Evolutionary conservation across 129 eudicot species (phyloP), one percentile per base, ranked within the genome.

Genomic region (Lonicera japonica): DNA sequence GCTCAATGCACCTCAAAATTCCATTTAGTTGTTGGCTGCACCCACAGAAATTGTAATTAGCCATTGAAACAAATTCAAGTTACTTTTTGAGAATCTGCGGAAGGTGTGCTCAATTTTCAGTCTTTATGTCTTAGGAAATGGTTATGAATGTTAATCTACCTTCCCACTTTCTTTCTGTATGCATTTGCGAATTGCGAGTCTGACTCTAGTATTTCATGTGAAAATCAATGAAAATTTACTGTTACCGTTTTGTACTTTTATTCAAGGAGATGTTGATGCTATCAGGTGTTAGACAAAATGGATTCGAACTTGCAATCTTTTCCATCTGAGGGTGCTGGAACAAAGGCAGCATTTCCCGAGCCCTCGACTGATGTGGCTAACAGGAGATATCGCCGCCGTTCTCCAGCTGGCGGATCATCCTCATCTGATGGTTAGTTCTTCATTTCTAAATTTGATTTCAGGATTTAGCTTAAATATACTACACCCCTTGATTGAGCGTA

Each of bases 351-450:
- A 56, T 84, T 87, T 66, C 83, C 83, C 69, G 87, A 91, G 85
- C 97, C 89, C 54, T 58, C 79, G 1, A 87, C 75, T 82, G 97
- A 84, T 74, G 75, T 83, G 13, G 83, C 78, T 0, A 77, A 61
- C 68, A 60, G 95, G 77, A 91, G 82, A 54, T 91, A 91, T 72
- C 65, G 97, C 55, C 90, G 88, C 4, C 77, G 94, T 70, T 84
- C 95, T 69, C 88, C 95, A 58, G 77, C 61, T 21, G 70, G 68
- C 47, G 80, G 83, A 7, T 87, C 94, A 20, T 79, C 90, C 7
- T 79, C 86, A 0, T 66, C 85, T 25, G 94, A 80, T 70, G 97
- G 97, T 87, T 48, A 77, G 86, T 79, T 54, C n/a, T n/a, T n/a
- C 9, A 9, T 5, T 13, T 18, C 17, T 1, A 1, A 10, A 16